A percentile compares a stretch with the other conserved stretches of the same genome.
These are phyloP conservation scores for Vitellaria paradoxa DNA, from an alignment of 179 eudicot genomes.

Conservation along the genomic window DNA sequence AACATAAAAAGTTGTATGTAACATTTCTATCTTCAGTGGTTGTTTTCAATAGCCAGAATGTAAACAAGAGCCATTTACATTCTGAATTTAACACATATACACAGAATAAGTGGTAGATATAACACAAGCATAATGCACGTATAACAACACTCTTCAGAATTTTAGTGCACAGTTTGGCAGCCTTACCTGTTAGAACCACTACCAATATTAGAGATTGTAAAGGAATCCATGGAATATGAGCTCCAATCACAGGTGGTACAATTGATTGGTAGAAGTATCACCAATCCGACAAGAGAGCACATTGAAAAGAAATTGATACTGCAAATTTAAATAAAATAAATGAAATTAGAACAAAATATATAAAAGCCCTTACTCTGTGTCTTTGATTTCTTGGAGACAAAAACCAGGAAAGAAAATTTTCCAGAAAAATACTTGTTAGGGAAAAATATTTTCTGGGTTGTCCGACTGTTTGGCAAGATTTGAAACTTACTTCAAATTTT, in stretches of 20 bases:
- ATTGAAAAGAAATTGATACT: constrained; percentile 82
- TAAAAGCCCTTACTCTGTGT: too few species aligned
- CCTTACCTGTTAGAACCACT: constrained; percentile 71
- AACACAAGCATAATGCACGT: not conserved
- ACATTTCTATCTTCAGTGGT: not conserved
- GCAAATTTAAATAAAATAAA: constrained; percentile 29
- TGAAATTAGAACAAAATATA: not conserved
- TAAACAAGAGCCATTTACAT: not conserved
- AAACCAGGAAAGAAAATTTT: too few species aligned
- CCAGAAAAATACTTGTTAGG: too few species aligned
- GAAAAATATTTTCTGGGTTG: too few species aligned
- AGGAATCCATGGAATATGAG: constrained; percentile 61
- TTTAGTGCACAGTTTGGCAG: not conserved
- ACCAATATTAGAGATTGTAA: constrained; percentile 69
- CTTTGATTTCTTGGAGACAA: too few species aligned
- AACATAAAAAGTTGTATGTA: not conserved
- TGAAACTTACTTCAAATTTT: too few species aligned
- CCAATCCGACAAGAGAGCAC: constrained; percentile 66
- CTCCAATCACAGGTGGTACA: constrained; percentile 33
- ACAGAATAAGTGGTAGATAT: not conserved
- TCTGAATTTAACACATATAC: constrained; percentile 10
- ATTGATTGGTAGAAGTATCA: constrained; percentile 73
- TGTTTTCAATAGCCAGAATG: not conserved
- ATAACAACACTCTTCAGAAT: not conserved
- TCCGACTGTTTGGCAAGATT: too few species aligned